Percentiles rank a stretch among this genome's conserved stretches.
These are phyloP conservation scores for Serendipita sp. DNA, from an alignment of 768 basidiomycete genomes.

Conservation along the genomic window DNA sequence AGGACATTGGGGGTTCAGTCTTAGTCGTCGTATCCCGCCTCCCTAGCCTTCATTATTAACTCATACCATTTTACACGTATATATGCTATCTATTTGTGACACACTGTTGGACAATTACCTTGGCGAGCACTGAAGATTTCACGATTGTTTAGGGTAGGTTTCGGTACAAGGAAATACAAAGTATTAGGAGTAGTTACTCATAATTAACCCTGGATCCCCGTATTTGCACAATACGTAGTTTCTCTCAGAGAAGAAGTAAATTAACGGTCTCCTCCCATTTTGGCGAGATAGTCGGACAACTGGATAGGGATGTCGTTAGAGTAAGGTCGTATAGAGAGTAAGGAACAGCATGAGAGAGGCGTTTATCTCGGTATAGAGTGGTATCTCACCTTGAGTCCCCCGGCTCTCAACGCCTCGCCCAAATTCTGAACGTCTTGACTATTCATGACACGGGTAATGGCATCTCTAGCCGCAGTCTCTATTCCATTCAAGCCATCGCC, in stretches of 20 bases:
- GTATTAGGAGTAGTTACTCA: no score
- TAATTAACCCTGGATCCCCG: no score
- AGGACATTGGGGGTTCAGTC: no score
- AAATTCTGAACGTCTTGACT: conserved; percentile 82
- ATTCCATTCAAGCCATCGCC: conserved; percentile 33
- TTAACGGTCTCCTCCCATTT: conserved; percentile 32
- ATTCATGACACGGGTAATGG: conserved; percentile 50
- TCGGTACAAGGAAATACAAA: no score
- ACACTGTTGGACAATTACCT: no score
- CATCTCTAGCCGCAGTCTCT: conserved; percentile 57
- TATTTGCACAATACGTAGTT: no score
- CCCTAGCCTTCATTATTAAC: no score
- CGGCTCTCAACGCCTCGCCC: conserved; percentile 58
- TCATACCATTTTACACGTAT: no score
- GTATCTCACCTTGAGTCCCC: conserved; percentile 55
- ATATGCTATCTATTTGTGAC: no score
- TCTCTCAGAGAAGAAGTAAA: not conserved
- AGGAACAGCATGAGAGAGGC: not conserved
- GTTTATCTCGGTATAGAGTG: not conserved
- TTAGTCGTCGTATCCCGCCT: no score
- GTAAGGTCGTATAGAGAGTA: conserved; percentile 32
- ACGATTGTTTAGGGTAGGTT: no score
- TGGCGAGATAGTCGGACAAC: conserved; percentile 39
- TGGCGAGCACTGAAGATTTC: no score
- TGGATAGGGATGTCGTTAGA: conserved; percentile 8